These are phyloP conservation scores for Mariannaea sp. DNA, from an alignment of 2,329 filamentous ascomycete genomes.

Conservation along the genomic window DNA sequence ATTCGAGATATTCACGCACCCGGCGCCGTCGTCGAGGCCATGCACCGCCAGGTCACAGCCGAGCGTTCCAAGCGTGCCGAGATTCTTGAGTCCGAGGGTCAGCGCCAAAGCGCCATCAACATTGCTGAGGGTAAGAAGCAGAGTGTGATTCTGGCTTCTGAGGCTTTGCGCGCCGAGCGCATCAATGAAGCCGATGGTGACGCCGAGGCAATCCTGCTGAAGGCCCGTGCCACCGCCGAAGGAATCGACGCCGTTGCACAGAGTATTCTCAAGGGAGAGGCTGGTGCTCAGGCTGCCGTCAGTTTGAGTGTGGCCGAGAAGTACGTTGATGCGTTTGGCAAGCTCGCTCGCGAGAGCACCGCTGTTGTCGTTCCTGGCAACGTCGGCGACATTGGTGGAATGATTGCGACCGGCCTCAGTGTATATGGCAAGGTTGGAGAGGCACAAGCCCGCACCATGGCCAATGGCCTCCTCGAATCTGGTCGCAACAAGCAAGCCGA, in stretches of 20 bases:
- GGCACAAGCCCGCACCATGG: conserved; percentile 72
- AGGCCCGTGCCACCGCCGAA: conserved; percentile 81
- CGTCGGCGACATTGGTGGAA: conserved; percentile 91
- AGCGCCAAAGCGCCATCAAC: conserved; percentile 97
- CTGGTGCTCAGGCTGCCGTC: conserved; percentile 80
- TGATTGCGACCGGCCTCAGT: conserved; percentile 95
- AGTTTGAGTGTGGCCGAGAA: conserved; percentile 93
- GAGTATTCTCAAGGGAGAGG: conserved; percentile 73
- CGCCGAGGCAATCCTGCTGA: conserved; percentile 87
- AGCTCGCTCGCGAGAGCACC: conserved; percentile 93
- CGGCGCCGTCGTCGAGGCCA: conserved; percentile 89
- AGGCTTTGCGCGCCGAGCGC: conserved; percentile 85
- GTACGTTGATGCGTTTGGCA: conserved; percentile 93
- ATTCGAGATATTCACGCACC: conserved; percentile 98
- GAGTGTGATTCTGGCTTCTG: conserved; percentile 92
- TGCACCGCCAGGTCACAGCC: conserved; percentile 97
- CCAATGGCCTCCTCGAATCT: conserved; percentile 53
- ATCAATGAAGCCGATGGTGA: conserved; percentile 94
- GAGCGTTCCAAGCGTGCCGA: conserved; percentile 97
- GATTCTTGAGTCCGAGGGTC: conserved; percentile 95
- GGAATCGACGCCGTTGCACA: conserved; percentile 87
- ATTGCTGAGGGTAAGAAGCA: conserved; percentile 98
- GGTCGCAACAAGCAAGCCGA: conserved; percentile 25
- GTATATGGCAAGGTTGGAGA: conserved; percentile 94
- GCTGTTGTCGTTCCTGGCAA: conserved; percentile 96